phyloP scores from a whole-genome alignment of 495 filamentous ascomycete species.

The Hypoxylon rickii region DNA sequence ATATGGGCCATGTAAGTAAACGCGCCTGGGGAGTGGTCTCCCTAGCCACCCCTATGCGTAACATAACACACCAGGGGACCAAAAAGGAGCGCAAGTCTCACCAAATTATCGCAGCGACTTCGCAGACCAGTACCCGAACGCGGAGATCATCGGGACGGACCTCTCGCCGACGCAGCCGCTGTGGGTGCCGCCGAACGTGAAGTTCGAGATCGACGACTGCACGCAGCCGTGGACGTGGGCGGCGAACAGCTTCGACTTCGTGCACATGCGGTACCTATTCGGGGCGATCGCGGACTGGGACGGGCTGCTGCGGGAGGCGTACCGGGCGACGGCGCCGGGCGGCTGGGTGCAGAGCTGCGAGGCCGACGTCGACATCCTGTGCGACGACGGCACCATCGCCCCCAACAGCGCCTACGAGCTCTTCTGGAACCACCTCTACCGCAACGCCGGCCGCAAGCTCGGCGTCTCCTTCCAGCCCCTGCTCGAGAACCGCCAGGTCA shows the following conservation, averaged over 20 bases:
- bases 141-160: conserved; percentile 61
- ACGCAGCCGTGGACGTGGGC: conserved; percentile 59
- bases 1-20: conserved; percentile 47
- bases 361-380: conserved; percentile 29
- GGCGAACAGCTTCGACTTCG: conserved; percentile 63
- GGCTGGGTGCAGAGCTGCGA: conserved; percentile 39
- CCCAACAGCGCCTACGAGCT: conserved; percentile 47
- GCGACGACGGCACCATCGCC: conserved; percentile 39
- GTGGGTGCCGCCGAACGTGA: conserved; percentile 57
- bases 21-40: too few relatives aligned
- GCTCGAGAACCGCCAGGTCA: conserved; percentile 53
- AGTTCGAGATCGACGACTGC: conserved; percentile 63
- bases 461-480: conserved; percentile 29
- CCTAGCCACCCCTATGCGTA: too few relatives aligned
- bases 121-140: conserved; percentile 54
- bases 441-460: conserved; percentile 32
- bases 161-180: conserved; percentile 55
- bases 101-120: too few relatives aligned
- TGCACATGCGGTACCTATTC: conserved; percentile 63
- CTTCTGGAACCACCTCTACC: conserved; percentile 40
- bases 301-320: conserved; percentile 38
- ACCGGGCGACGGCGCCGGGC: conserved; percentile 29
- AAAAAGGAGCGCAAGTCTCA: too few relatives aligned
- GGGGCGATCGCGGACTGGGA: conserved; percentile 64
- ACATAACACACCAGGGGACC: too few relatives aligned